Conservation (phyloP, 2,329 filamentous ascomycete species). For the Neodidymelliopsis sp. region DNA sequence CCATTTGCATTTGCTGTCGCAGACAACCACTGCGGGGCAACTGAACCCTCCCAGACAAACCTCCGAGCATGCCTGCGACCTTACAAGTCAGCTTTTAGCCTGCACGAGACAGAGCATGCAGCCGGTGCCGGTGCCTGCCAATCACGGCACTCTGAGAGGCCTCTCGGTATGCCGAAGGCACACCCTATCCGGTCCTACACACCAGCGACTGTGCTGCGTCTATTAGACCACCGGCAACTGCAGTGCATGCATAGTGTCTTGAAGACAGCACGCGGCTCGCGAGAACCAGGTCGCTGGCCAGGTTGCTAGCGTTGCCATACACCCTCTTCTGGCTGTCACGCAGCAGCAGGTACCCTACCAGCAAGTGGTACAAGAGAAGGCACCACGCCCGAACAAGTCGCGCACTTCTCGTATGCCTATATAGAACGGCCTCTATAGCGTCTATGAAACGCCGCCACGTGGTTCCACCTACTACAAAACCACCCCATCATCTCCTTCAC, state of each 20-base stretch:
- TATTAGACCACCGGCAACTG: background rate
- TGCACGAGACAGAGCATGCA: conserved; percentile 5
- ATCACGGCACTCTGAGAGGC: conserved; percentile 13
- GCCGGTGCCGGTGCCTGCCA: conserved; percentile 8
- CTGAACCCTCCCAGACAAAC: conserved; percentile 8
- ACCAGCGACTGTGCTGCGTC: conserved; percentile 3
- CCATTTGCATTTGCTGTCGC: no score
- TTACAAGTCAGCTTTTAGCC: conserved; percentile 9
- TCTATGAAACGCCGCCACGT: conserved; percentile 17
- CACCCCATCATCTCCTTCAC: background rate
- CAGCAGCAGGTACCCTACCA: conserved; percentile 15
- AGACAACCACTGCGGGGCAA: conserved; percentile 11
- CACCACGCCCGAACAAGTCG: conserved; percentile 5
- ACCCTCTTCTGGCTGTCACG: conserved; percentile 3
- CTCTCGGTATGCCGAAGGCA: conserved; percentile 18
- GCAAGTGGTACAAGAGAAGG: conserved; percentile 15
- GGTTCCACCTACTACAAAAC: conserved; percentile 17
- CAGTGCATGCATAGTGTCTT: conserved; percentile 2
- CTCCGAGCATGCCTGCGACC: conserved; percentile 14
- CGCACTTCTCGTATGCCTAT: conserved; percentile 11
- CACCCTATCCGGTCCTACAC: conserved; percentile 4
- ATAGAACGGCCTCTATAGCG: conserved; percentile 3
- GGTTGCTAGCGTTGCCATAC: conserved; percentile 6
- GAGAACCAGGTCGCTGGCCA: conserved; percentile 7
- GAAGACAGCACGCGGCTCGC: conserved; percentile 5